Evolutionary conservation across 768 basidiomycete species (phyloP), one percentile per base, ranked within the genome.

Genomic region (Pilatotrama ljubarskyi): DNA sequence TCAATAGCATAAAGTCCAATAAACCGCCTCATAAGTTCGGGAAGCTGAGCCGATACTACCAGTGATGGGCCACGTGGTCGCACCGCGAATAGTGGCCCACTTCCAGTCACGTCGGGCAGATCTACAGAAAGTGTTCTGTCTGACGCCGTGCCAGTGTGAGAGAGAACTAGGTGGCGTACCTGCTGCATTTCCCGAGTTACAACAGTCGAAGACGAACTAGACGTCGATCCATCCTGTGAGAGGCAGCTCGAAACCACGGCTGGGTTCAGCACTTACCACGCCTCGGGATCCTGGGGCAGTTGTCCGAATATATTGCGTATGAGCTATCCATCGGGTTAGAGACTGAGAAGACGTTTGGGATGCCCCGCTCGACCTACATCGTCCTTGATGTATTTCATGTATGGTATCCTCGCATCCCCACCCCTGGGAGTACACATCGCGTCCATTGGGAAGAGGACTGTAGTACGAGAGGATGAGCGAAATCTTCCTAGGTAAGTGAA

Each of bases 121-220:
- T 49, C 47, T 49, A 15, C 29, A 32, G 10, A 10, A 32, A 10
- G 10, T 10, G 29, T 32, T 32, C 7, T 32, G 11, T 1, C 5
- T 35, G 5, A 15, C 29, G 10, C 29, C 10, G 5, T 4, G 4
- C 29, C 13, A 22, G 5, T 25, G 7, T 3, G 1, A 11, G 13
- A 22, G 1, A 8, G 11, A 17, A 14, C 6, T 11, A 26, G n/a
- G 9, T 29, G 10, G 13, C 53, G 18, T 48, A 59, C 62, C 62
- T 17, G 58, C 52, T 5, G 52, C 52, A 0, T 41, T 63, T 9
- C 62, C 62, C 2, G 62, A 63, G 52, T 69, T 65, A 37, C 70
- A 71, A 42, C 64, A 68, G 43, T 71, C 70, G 32, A 71, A 66
- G 13, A 49, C 5, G 26, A 49, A 6, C 47, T 49, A 10, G 5